These are phyloP conservation scores for Harringtonia lauricola DNA, from an alignment of 2,329 filamentous ascomycete genomes.

Conservation along the genomic window DNA sequence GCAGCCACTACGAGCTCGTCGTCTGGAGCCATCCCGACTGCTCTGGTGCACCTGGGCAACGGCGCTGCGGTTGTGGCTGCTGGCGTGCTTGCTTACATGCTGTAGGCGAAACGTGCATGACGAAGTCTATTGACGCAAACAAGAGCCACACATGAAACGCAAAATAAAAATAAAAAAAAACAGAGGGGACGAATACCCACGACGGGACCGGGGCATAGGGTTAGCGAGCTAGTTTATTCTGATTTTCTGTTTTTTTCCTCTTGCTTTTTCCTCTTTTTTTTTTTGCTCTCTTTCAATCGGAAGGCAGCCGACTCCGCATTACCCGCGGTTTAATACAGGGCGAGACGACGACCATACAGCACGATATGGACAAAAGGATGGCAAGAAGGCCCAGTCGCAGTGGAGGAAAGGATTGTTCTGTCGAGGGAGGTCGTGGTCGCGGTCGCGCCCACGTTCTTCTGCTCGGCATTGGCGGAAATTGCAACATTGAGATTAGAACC, in stretches of 20 bases:
- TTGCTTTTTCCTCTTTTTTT: neutral
- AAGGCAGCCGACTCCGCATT: too few relatives aligned
- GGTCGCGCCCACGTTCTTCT: too few relatives aligned
- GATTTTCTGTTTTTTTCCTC: neutral
- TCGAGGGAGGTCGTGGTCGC: too few relatives aligned
- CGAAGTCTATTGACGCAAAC: too few relatives aligned
- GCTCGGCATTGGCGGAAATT: too few relatives aligned
- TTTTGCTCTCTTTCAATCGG: neutral
- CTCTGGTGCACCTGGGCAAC: constrained; percentile 26
- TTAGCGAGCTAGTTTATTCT: neutral
- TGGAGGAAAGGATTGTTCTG: too few relatives aligned
- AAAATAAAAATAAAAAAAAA: neutral
- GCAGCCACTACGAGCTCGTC: constrained; percentile 11
- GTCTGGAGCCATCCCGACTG: constrained; percentile 17
- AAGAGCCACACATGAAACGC: neutral
- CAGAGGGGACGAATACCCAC: too few relatives aligned
- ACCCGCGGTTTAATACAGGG: too few relatives aligned
- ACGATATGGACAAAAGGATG: too few relatives aligned
- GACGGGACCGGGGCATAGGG: neutral
- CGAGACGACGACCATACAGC: too few relatives aligned
- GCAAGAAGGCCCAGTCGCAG: too few relatives aligned
- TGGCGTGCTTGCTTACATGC: constrained; percentile 39
- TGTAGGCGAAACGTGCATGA: constrained; percentile 26
- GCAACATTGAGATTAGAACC: too few relatives aligned
- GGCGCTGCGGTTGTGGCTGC: constrained; percentile 37